These are phyloP conservation scores for Coemansia sp. DNA, from an alignment of 192 early-diverging fungal genomes.

Conservation along the genomic window DNA sequence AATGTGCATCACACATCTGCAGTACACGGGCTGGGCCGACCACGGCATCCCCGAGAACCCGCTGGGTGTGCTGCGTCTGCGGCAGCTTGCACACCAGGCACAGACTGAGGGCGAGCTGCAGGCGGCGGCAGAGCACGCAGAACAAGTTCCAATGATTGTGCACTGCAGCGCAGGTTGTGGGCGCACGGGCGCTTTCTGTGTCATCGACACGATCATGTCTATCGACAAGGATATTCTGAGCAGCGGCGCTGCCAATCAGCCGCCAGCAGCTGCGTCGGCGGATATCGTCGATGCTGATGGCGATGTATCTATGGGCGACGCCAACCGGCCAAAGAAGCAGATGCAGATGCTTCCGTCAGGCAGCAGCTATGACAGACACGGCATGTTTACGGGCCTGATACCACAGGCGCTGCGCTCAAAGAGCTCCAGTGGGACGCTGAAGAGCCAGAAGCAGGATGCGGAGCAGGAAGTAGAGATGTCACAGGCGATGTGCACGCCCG, in stretches of 20 bases:
- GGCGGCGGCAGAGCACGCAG: background rate
- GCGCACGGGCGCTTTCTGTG: constrained; percentile 81
- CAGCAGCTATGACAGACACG: constrained; percentile 5
- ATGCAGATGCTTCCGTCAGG: background rate
- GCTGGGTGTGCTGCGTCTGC: constrained; percentile 57
- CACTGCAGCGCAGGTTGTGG: constrained; percentile 90
- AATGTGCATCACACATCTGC: constrained; percentile 63
- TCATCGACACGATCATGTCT: constrained; percentile 56
- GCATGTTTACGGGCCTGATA: constrained; percentile 22
- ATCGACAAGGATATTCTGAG: constrained; percentile 6
- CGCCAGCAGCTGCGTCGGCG: background rate
- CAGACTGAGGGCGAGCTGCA: constrained; percentile 26
- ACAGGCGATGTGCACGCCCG: background rate
- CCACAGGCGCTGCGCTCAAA: constrained; percentile 39
- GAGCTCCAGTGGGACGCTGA: constrained; percentile 12
- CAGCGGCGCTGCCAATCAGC: background rate
- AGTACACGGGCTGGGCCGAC: constrained; percentile 84
- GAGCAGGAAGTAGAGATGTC: background rate
- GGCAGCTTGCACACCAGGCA: constrained; percentile 52
- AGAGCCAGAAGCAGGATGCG: background rate
- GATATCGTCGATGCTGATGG: constrained; percentile 14
- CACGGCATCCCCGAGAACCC: constrained; percentile 66
- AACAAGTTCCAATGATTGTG: constrained; percentile 63
- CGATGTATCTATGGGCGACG: constrained; percentile 15
- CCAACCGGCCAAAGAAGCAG: background rate